These are phyloP conservation scores for Aspergillus fumigatiaffinis DNA, from an alignment of 2,329 filamentous ascomycete species.

Conservation along the genomic window DNA sequence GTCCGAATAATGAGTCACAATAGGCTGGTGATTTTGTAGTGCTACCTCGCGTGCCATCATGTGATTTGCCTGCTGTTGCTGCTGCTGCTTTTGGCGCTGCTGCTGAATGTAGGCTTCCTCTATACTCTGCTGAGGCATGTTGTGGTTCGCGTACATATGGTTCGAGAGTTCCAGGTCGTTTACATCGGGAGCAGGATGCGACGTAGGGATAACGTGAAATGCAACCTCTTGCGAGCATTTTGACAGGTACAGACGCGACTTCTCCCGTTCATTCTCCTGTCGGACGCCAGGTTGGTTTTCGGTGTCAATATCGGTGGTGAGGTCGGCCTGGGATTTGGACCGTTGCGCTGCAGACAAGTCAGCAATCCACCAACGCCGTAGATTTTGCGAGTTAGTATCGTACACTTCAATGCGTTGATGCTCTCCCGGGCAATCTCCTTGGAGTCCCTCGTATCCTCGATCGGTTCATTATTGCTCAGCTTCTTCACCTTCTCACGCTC, in stretches of 20 bases:
- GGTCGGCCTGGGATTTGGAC: constrained; percentile 47
- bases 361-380: neutral
- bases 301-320: constrained; percentile 44
- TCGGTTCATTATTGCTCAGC: constrained; percentile 48
- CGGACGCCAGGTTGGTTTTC: constrained; percentile 47
- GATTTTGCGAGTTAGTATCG: constrained; percentile 1
- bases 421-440: constrained; percentile 46
- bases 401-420: constrained; percentile 40
- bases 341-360: constrained; percentile 35
- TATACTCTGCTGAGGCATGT: constrained; percentile 52
- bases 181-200: constrained; percentile 55
- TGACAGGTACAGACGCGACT: constrained; percentile 59
- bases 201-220: constrained; percentile 63
- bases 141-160: constrained; percentile 45
- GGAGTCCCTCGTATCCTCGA: constrained; percentile 44
- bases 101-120: constrained; percentile 59
- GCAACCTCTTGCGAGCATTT: constrained; percentile 66
- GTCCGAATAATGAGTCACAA: constrained; percentile 46
- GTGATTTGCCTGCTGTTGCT: constrained; percentile 35
- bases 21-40: constrained; percentile 58
- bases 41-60: constrained; percentile 51
- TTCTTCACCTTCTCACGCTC: constrained; percentile 68
- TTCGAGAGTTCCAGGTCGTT: constrained; percentile 41
- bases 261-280: constrained; percentile 58
- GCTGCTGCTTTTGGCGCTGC: constrained; percentile 51